Evolutionary conservation across 225 moss, liverwort and hornwort species (phyloP), one percentile per base, ranked within the genome.

Genomic region (Physcomitrium patens): DNA sequence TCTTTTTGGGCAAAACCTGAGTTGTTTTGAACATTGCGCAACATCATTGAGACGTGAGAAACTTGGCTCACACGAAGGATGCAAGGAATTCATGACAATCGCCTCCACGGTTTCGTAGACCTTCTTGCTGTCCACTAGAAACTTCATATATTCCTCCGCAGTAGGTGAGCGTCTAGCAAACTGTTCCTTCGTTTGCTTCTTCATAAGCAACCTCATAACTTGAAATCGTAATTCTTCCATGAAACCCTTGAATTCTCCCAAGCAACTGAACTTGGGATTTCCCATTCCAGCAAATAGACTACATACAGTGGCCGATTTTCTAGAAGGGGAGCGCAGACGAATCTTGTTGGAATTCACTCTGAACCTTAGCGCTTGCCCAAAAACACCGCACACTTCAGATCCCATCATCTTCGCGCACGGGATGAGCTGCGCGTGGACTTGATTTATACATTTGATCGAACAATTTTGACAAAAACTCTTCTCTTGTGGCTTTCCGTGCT

Each of bases 211-310:
- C 70, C 87, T 85, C 91, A 92, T 89, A 45, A 86, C 86, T 57
- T 90, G 89, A 71, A 96, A 96, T 7, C 91, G 87, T 67, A 96
- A 82, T 78, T 96, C 96, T 45, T 96, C 92, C 56, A 87, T 77
- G 41, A 93, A 93, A 58, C 93, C 91, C 79, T 93, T 91, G 7
- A 65, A 71, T 23, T 89, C 91, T 60, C 85, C 82, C 14, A 79
- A 81, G 46, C 72, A 84, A 18, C 76, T 80, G 58, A 70, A 55
- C 71, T 65, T 62, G 22, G 77, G 47, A 52, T 76, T 81, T 46
- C 62, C 78, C 16, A 86, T 80, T 54, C 87, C 74, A 50, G 86
- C 81, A 64, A 86, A 83, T 18, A 31, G 31, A 31, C 71, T 80
- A 52, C 90, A 87, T 71, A 85, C 82, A 12, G 78, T 61, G 1